These are phyloP conservation scores for Pseudogymnoascus sp. DNA, from an alignment of 2,329 filamentous ascomycete genomes.

Conservation along the genomic window DNA sequence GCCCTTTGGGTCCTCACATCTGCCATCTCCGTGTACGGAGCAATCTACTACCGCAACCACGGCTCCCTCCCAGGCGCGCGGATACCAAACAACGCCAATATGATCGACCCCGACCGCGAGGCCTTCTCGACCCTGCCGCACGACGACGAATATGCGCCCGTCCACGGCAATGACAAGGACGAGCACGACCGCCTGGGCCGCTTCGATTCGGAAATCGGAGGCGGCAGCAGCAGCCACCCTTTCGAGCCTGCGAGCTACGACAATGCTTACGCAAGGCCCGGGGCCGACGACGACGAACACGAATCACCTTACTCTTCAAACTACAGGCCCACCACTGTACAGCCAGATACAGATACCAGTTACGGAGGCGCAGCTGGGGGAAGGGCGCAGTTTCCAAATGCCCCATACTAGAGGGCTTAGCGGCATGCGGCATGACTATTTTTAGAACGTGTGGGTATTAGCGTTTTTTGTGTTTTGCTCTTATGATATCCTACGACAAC, in stretches of 20 bases:
- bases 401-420: neutral
- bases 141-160: conserved; percentile 57
- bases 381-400: neutral
- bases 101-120: conserved; percentile 61
- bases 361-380: neutral
- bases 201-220: neutral
- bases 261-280: neutral
- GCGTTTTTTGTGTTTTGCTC: conserved; percentile 1
- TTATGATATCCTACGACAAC: neutral
- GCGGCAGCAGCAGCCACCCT: neutral
- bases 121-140: conserved; percentile 62
- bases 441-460: neutral
- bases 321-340: neutral
- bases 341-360: neutral
- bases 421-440: neutral
- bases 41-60: conserved; percentile 54
- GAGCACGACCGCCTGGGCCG: conserved; percentile 13
- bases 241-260: neutral
- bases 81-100: conserved; percentile 29
- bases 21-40: conserved; percentile 49
- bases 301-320: neutral
- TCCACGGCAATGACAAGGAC: conserved; percentile 46
- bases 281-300: neutral
- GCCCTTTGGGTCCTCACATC: conserved; percentile 47
- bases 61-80: conserved; percentile 48